A percentile compares a stretch with the other conserved stretches of the same genome.
Evolutionary conservation across 106 monocot genomes (phyloP).

Genomic region (Dioscorea zingiberensis): DNA sequence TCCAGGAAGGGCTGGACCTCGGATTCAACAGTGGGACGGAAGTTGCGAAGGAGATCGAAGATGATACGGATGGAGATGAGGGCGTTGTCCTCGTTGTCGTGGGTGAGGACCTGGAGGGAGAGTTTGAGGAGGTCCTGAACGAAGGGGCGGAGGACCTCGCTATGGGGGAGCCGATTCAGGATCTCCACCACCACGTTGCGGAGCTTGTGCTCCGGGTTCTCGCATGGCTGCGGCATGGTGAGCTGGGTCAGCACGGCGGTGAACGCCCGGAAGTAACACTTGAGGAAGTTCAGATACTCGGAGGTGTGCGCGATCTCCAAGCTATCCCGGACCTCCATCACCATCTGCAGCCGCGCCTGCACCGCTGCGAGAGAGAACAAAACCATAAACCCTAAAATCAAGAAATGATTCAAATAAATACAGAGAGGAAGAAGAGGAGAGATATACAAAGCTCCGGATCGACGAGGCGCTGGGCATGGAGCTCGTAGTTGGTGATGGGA

Average conservation of each 20-base stretch:
- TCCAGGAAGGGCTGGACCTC: slow-evolving; percentile 98
- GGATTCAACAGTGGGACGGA: slow-evolving; percentile 81
- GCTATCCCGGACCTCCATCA: slow-evolving; percentile 88
- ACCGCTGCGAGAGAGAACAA: slow-evolving; percentile 33
- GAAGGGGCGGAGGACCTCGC: slow-evolving; percentile 96
- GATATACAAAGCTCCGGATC: slow-evolving; percentile 67
- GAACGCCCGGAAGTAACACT: slow-evolving; percentile 90
- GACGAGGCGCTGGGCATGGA: slow-evolving; percentile 77
- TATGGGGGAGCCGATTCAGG: slow-evolving; percentile 97
- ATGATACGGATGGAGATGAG: slow-evolving; percentile 87
- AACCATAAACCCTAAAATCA: not conserved
- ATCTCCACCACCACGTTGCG: slow-evolving; percentile 94
- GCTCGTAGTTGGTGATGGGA: slow-evolving; percentile 86
- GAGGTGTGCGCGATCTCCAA: slow-evolving; percentile 98
- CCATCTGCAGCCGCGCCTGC: slow-evolving; percentile 74
- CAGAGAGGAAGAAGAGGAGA: not conserved
- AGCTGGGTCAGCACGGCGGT: slow-evolving; percentile 60
- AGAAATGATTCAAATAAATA: not conserved
- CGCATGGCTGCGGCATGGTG: slow-evolving; percentile 68
- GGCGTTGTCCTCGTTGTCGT: slow-evolving; percentile 96
- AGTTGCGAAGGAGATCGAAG: slow-evolving; percentile 96
- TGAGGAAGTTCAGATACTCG: slow-evolving; percentile 89
- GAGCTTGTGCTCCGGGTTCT: slow-evolving; percentile 88
- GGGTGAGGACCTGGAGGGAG: slow-evolving; percentile 80
- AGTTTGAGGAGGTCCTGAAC: slow-evolving; percentile 95